Evolutionary conservation across 805 yeast genomes (phyloP).

Genomic region (Brettanomyces anomalus): DNA sequence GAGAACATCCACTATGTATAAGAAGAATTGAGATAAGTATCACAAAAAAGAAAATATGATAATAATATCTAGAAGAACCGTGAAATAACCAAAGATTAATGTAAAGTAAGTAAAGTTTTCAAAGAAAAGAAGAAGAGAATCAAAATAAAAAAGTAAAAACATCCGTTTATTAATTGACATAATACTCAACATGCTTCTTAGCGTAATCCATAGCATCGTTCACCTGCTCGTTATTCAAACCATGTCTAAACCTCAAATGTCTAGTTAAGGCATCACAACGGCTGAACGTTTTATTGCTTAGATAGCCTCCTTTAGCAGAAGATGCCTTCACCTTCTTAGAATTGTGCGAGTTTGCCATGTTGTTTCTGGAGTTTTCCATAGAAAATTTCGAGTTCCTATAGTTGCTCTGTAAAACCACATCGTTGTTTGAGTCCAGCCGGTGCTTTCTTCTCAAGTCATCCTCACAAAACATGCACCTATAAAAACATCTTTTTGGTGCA

Average conservation of each 20-base stretch:
- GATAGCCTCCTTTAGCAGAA: slow-evolving; percentile 18
- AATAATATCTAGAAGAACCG: too few species aligned
- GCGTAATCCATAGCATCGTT: slow-evolving; percentile 64
- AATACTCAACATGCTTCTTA: slow-evolving; percentile 66
- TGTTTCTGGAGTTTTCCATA: slow-evolving; percentile 21
- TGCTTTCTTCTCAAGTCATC: slow-evolving; percentile 43
- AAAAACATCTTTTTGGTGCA: slow-evolving; percentile 76
- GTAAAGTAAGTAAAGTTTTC: not conserved
- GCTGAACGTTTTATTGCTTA: slow-evolving; percentile 63
- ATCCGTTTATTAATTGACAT: slow-evolving; percentile 16
- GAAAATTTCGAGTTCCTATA: slow-evolving; percentile 21
- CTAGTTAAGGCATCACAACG: slow-evolving; percentile 92
- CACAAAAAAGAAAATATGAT: too few species aligned
- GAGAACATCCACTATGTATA: too few species aligned
- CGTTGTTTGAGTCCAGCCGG: slow-evolving; percentile 35
- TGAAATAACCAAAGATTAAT: too few species aligned
- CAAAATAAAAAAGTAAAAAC: not conserved
- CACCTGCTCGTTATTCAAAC: slow-evolving; percentile 57
- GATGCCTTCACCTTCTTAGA: slow-evolving; percentile 30
- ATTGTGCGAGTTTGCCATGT: slow-evolving; percentile 23
- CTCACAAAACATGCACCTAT: slow-evolving; percentile 81
- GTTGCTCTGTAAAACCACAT: slow-evolving; percentile 27
- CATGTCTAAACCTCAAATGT: slow-evolving; percentile 88
- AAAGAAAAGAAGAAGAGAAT: not conserved
- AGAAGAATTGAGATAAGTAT: too few species aligned